Base-by-base conservation (phyloP, 2,329 filamentous ascomycete species). In the Clonostachys rhizophaga region DNA sequence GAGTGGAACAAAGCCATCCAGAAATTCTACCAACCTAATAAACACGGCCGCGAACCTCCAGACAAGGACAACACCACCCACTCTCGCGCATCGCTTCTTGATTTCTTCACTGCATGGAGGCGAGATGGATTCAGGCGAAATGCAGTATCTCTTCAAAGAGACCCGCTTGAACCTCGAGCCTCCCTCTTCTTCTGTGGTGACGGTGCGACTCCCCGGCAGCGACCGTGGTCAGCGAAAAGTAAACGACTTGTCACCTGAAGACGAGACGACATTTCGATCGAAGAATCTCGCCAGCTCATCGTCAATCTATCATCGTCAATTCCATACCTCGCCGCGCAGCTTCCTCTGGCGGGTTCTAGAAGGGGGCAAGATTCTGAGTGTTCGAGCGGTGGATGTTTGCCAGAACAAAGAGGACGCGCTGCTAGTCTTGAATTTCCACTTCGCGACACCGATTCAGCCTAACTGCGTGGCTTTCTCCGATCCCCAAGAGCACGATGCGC, bases 271-370 rank as follows among this genome's bases (percentile, higher is more conserved):
- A 10, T 96, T 95, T 60, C 81, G 84, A 54, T 74, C 79, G 50
- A 84, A 81, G 52, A 81, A 88, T 60, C 72, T 96, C 46, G 89
- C 92, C 24, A 84, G 76, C 3, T 81, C 91, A 34, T 86, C 89
- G 30, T 90, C 89, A 3, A 78, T 97, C 47, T 96, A 89, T 71
- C 91, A 95, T 66, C 84, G 94, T 47, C 80, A 81, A 64, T 80
- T 86, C 64, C 82, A 87, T 59, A 75, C 79, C 53, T 84, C 86
- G 53, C 94, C 94, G 37, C 84, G 88, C 61, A 89, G 83, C 66
- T 95, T 97, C 62, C 77, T 96, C 43, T 99, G 94, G 94, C 83
- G 92, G 56, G 78, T 97, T 37, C 70, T 96, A 50, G 87, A 95
- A 59, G 83, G 89, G 58, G 83, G 84, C 59, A 87, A 81, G 55